A percentile compares a stretch with the other conserved stretches of the same genome.
Evolutionary conservation across 1,139 yeast species (phyloP).

Genomic region (Taphrina sp.): DNA sequence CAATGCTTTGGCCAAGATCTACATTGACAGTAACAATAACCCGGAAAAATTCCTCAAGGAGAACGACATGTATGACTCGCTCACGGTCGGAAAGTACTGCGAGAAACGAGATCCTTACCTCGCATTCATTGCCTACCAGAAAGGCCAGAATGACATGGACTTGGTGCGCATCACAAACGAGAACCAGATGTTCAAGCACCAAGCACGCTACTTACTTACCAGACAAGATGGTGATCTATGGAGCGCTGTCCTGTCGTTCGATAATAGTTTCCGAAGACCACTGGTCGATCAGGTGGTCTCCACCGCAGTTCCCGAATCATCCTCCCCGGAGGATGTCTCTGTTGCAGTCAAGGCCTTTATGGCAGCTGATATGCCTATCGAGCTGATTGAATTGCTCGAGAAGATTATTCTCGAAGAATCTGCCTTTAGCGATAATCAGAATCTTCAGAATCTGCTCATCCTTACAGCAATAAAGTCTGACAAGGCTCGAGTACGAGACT

Average conservation of each 20-base stretch:
- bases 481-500: conserved; percentile 74
- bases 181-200: conserved; percentile 96
- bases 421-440: conserved; percentile 91
- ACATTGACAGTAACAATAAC: conserved; percentile 93
- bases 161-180: conserved; percentile 89
- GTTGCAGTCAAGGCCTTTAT: conserved; percentile 94
- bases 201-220: conserved; percentile 86
- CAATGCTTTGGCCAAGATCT: conserved; percentile 94
- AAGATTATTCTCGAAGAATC: conserved; percentile 96
- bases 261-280: conserved; percentile 83
- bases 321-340: conserved; percentile 93
- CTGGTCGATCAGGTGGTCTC: conserved; percentile 87
- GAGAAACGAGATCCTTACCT: conserved; percentile 98
- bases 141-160: conserved; percentile 89
- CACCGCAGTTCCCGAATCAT: conserved; percentile 93
- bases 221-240: conserved; percentile 83
- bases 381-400: conserved; percentile 88
- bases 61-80: conserved; percentile 81
- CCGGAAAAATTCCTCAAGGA: conserved; percentile 96
- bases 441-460: conserved; percentile 86
- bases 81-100: conserved; percentile 95
- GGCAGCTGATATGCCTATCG: conserved; percentile 91
- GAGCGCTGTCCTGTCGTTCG: conserved; percentile 71
- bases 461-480: conserved; percentile 96
- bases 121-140: conserved; percentile 95